A percentile compares a stretch with the other conserved stretches of the same genome.
phyloP scores from a whole-genome alignment of 495 filamentous ascomycete genomes.

The Xylaria longipes region DNA sequence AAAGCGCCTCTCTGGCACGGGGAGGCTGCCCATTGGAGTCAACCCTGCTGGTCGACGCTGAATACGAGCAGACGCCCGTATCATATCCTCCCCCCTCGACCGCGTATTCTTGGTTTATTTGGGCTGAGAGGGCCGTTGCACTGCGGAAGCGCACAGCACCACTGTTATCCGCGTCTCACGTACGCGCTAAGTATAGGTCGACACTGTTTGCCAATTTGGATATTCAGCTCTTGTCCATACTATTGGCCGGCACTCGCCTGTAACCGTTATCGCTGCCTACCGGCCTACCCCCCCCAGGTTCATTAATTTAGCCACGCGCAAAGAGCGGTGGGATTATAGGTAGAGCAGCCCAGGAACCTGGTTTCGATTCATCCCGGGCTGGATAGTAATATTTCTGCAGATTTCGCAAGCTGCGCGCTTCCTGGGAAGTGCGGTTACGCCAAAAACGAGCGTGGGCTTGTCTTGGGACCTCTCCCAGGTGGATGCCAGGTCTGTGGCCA shows the following conservation, averaged over 20 bases:
- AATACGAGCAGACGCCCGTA: slow-evolving; percentile 43
- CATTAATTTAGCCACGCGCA: slow-evolving; percentile 28
- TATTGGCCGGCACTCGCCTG: slow-evolving; percentile 39
- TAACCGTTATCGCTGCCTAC: slow-evolving; percentile 34
- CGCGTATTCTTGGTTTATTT: slow-evolving; percentile 36
- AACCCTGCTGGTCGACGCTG: slow-evolving; percentile 37
- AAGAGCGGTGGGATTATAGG: slow-evolving; percentile 34
- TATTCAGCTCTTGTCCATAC: slow-evolving; percentile 34
- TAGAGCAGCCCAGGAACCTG: slow-evolving; percentile 24
- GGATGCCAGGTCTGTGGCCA: slow-evolving; percentile 13
- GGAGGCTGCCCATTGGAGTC: slow-evolving; percentile 54
- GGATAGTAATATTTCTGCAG: slow-evolving; percentile 35
- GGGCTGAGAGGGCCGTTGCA: slow-evolving; percentile 42
- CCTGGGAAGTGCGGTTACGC: slow-evolving; percentile 44
- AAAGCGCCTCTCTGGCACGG: slow-evolving; percentile 49
- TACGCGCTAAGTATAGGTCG: slow-evolving; percentile 39
- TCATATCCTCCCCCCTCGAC: slow-evolving; percentile 21
- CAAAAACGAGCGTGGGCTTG: slow-evolving; percentile 42
- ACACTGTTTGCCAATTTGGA: slow-evolving; percentile 30
- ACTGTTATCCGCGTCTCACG: slow-evolving; percentile 39
- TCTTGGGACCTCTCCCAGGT: slow-evolving; percentile 40
- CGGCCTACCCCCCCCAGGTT: slow-evolving; percentile 30
- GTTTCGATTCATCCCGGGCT: slow-evolving; percentile 25
- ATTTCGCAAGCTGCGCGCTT: slow-evolving; percentile 36
- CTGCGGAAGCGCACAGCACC: slow-evolving; percentile 45